These are phyloP conservation scores for Thelonectria olida DNA, from an alignment of 2,329 filamentous ascomycete genomes.

Conservation along the genomic window DNA sequence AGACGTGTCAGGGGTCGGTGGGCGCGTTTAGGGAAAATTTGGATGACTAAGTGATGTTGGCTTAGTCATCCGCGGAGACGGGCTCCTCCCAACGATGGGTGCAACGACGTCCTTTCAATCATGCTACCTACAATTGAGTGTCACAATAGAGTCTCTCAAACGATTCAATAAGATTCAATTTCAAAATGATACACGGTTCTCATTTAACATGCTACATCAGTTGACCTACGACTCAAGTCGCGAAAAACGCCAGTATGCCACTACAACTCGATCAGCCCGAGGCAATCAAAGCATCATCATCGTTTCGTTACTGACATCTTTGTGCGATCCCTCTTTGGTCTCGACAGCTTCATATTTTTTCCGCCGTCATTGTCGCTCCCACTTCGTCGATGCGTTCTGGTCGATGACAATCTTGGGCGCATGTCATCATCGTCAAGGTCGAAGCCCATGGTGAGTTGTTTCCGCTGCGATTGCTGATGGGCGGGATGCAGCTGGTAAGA, in stretches of 20 bases:
- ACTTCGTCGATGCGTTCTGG: background rate
- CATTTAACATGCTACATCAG: no score
- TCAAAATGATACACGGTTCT: no score
- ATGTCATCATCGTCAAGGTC: background rate
- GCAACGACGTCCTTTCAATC: background rate
- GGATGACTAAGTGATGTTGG: constrained; percentile 32
- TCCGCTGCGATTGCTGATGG: background rate
- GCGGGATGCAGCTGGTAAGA: background rate
- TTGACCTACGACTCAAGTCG: background rate
- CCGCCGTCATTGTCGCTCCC: background rate
- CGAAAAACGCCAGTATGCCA: background rate
- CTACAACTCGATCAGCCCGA: background rate
- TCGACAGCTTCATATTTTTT: background rate
- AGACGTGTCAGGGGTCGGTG: constrained; percentile 39
- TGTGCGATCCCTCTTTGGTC: background rate
- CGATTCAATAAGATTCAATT: no score
- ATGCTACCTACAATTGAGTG: no score
- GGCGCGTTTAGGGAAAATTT: constrained; percentile 23
- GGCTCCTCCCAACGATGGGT: background rate
- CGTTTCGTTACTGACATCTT: background rate
- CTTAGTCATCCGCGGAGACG: constrained; percentile 2
- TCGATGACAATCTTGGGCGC: background rate
- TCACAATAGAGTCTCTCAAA: no score
- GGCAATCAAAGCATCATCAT: background rate
- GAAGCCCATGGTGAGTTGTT: background rate